Conservation (phyloP, 352 stramenopile genomes). For the Plasmopara muralis region DNA sequence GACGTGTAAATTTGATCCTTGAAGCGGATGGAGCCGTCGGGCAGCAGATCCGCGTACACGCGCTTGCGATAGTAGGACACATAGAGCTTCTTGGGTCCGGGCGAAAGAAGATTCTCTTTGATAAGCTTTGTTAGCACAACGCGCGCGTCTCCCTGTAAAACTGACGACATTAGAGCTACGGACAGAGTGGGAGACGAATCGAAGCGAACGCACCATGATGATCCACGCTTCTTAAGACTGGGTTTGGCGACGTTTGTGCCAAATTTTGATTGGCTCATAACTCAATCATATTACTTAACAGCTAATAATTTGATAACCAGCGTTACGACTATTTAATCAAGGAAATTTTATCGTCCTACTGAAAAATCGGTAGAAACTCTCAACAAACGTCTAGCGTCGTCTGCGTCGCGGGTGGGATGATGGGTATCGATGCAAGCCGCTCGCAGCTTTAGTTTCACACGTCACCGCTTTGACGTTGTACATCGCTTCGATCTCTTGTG, state of each 20-base stretch:
- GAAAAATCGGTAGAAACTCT: no score
- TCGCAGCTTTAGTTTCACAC: no score
- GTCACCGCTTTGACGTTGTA: no score
- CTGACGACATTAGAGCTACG: background rate
- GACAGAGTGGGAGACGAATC: background rate
- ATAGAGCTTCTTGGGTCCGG: slow-evolving; percentile 64
- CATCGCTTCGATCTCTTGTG: no score
- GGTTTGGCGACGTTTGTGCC: background rate
- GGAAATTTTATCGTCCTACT: no score
- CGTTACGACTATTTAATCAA: no score
- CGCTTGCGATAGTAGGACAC: slow-evolving; percentile 80
- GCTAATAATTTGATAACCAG: background rate
- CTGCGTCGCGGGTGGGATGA: no score
- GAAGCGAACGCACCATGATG: slow-evolving; percentile 1
- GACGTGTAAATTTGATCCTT: slow-evolving; percentile 74
- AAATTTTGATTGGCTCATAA: background rate
- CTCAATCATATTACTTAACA: no score
- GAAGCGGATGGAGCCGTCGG: slow-evolving; percentile 70
- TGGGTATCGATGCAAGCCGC: no score
- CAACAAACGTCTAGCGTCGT: no score
- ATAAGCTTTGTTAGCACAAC: slow-evolving; percentile 60
- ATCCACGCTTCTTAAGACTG: background rate
- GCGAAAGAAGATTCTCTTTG: slow-evolving; percentile 54
- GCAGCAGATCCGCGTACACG: slow-evolving; percentile 67
- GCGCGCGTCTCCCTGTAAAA: slow-evolving; percentile 50